Evolutionary conservation across 1,139 yeast species (phyloP), one percentile per base, ranked within the genome.

Genomic region (Geotrichum europaeum): DNA sequence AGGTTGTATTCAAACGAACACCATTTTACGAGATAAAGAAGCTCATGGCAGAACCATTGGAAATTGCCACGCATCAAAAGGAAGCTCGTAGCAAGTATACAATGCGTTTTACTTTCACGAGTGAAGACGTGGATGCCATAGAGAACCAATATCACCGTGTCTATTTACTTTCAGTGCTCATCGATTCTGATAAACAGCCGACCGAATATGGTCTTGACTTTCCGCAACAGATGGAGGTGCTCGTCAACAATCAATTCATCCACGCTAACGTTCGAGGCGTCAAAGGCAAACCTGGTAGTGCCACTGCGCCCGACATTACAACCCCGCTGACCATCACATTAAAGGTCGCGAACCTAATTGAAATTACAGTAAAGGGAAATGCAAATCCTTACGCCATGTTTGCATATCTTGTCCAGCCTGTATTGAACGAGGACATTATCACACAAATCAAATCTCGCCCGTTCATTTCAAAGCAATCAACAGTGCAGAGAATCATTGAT

Each of bases 301-400:
- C 77, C 2, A 65, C 67, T 52, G 79, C 80, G 0, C 75, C 73
- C 0, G 78, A 77, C 59, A 55, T 76, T 40, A 75, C 78, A 0
- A 63, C 64, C 22, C 55, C 58, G 49, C 59, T 65, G 28, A n/a
- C 55, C 24, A 32, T 54, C 15, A 49, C 49, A 9, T 18, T 28
- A 4, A 62, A 63, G 57, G 56, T 49, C 47, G 63, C 58, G 24
- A 70, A 72, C 53, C 51, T 64, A 6, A 60, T 74, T 22, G 72
- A 69, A n/a, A 54, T 73, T 60, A 66, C 62, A 49, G 68, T 58
- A 51, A 62, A 40, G 25, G 62, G 63, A 63, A 47, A 60, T 56
- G 57, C 58, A 61, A 62, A 58, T 64, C 61, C 55, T 43, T 64
- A 60, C 52, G 65, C 69, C 9, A 59, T 75, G 56, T 66, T 63